Conservation (phyloP, 257 asterid species). For the Ilex asprella region DNA sequence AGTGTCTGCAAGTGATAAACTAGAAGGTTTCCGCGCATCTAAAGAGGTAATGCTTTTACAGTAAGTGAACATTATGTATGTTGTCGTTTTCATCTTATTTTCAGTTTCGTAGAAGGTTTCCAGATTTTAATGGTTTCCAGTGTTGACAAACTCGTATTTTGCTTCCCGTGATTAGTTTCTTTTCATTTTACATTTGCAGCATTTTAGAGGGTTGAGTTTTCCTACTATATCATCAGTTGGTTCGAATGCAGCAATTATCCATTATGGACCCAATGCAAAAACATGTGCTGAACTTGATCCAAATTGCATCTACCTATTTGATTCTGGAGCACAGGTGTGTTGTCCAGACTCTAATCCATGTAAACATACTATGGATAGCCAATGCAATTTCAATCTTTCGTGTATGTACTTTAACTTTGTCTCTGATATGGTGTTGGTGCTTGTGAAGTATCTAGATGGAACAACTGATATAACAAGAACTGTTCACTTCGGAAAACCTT, state of each 20-base stretch:
- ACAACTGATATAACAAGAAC: constrained; percentile 98
- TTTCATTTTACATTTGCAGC: constrained; percentile 34
- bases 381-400: not conserved
- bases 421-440: constrained; percentile 19
- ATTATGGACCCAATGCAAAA: constrained; percentile 65
- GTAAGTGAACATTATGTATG: no score
- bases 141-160: not conserved
- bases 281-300: constrained; percentile 93
- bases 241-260: constrained; percentile 89
- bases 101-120: no score
- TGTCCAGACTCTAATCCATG: not conserved
- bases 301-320: constrained; percentile 69
- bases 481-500: constrained; percentile 89
- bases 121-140: no score
- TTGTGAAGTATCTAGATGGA: constrained; percentile 83
- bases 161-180: constrained; percentile 5
- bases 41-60: constrained; percentile 58
- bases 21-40: constrained; percentile 91
- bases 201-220: constrained; percentile 89
- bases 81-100: no score
- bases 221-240: constrained; percentile 96
- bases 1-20: constrained; percentile 87
- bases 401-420: not conserved
- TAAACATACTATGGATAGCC: not conserved
- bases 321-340: constrained; percentile 96